A percentile compares a stretch with the other conserved stretches of the same genome.
Conservation (phyloP, 2,329 filamentous ascomycete genomes). For the Pseudocercospora fuligena region DNA sequence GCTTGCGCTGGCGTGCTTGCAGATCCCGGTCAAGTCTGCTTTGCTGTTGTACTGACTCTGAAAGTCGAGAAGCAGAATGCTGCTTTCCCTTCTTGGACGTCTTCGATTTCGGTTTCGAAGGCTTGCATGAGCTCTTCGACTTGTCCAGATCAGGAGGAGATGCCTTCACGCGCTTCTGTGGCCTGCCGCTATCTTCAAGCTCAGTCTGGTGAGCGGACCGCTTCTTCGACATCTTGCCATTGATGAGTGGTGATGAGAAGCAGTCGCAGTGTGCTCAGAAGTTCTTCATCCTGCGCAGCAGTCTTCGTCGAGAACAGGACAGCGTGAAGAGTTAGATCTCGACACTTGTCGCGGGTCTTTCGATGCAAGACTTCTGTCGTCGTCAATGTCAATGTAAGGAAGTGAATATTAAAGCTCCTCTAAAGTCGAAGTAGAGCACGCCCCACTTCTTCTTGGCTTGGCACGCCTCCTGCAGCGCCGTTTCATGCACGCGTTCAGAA, state of each 20-base stretch:
- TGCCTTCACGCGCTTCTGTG: neutral
- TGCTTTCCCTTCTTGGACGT: no score
- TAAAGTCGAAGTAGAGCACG: neutral
- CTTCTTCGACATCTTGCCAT: slow-evolving; percentile 1
- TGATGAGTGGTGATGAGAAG: neutral
- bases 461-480: slow-evolving; percentile 1
- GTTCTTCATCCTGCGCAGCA: no score
- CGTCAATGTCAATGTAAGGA: neutral
- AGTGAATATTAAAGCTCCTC: neutral
- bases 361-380: neutral
- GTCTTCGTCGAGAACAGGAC: no score
- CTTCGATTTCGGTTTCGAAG: no score
- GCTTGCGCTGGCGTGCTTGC: neutral
- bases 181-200: neutral
- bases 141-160: neutral
- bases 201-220: neutral
- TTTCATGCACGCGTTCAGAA: neutral
- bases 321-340: neutral
- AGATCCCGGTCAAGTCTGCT: neutral
- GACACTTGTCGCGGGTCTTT: no score
- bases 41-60: neutral
- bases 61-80: neutral
- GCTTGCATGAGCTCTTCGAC: no score
- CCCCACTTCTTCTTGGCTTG: neutral
- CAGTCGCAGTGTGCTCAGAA: neutral